Conservation (phyloP, 306 rosid genomes). For the Macrotyloma uniflorum region DNA sequence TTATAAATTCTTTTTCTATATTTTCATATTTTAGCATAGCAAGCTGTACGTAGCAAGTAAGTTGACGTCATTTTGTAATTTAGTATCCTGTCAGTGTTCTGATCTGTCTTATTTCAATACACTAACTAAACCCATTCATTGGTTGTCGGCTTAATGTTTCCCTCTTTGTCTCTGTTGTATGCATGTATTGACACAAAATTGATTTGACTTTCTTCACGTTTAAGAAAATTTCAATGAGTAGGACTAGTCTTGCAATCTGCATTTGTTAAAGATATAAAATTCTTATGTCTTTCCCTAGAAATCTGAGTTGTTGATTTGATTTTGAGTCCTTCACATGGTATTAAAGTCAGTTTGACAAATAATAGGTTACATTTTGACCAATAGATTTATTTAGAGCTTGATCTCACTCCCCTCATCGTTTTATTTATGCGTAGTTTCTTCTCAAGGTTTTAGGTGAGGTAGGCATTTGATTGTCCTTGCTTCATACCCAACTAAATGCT, state of each 20-base stretch:
- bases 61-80: not conserved
- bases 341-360: not conserved
- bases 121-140: slow-evolving; percentile 8
- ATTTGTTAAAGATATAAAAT: slow-evolving; percentile 3
- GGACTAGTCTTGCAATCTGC: slow-evolving; percentile 8
- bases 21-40: not conserved
- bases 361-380: not conserved
- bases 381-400: not conserved
- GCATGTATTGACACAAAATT: not conserved
- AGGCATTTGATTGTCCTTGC: slow-evolving; percentile 12
- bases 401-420: not conserved
- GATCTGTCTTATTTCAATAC: not conserved
- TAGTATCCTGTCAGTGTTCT: not conserved
- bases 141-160: not conserved
- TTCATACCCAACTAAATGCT: not conserved
- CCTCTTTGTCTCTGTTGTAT: not conserved
- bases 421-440: slow-evolving; percentile 11
- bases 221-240: not conserved
- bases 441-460: not conserved
- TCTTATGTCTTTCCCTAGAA: not conserved
- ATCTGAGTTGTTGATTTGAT: not conserved
- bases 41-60: not conserved
- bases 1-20: slow-evolving; percentile 17
- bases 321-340: not conserved
- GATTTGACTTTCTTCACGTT: slow-evolving; percentile 6